phyloP scores from a whole-genome alignment of 78 protist species.

The slime mould (Dictyostelium discoideum) region dicty_2.7 NC_007088.5:4735001-4735500 shows the following conservation, averaged over 20 bases:
- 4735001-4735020: no score
- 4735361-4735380: neutral
- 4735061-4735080: conserved; percentile 5
- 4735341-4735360: neutral
- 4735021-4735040: no score
- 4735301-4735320: no score
- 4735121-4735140: neutral
- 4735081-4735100: neutral
- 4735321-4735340: neutral
- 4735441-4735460: neutral
- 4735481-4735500: neutral
- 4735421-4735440: no score
- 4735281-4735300: neutral
- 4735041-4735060: neutral
- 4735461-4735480: neutral
- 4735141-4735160: neutral
- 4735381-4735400: no score
- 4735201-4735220: neutral
- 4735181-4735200: neutral
- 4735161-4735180: conserved; percentile 27
- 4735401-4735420: neutral
- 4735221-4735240: neutral
- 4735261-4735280: neutral
- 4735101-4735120: neutral
- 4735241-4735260: neutral